These are phyloP conservation scores for Chlamydomonas urium DNA, from an alignment of 139 green algal species.

Conservation along the genomic window DNA sequence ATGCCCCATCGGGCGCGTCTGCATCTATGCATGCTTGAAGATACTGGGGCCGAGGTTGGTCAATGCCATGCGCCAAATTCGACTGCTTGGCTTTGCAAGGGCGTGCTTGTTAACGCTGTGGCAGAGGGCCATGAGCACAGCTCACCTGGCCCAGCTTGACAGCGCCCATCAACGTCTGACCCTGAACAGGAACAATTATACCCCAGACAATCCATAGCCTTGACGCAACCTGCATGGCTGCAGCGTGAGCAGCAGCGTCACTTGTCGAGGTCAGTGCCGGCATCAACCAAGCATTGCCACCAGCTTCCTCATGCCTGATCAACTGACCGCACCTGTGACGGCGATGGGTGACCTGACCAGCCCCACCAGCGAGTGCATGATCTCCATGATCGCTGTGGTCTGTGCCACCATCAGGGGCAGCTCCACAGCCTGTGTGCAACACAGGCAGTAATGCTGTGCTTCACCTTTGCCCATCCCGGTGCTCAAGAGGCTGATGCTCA, in stretches of 20 bases:
- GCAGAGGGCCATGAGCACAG: slow-evolving; percentile 3
- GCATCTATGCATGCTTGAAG: too few species aligned
- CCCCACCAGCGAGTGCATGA: slow-evolving; percentile 74
- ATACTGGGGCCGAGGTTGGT: too few species aligned
- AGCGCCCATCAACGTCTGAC: slow-evolving; percentile 18
- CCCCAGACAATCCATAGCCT: slow-evolving; percentile 61
- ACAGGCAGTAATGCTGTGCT: not conserved
- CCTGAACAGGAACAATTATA: slow-evolving; percentile 61
- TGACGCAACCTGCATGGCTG: slow-evolving; percentile 82
- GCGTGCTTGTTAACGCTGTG: too few species aligned
- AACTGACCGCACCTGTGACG: slow-evolving; percentile 74
- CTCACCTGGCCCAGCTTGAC: slow-evolving; percentile 18
- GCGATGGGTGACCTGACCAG: slow-evolving; percentile 77
- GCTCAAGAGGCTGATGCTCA: too few species aligned
- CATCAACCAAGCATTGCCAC: too few species aligned
- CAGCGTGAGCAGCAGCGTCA: too few species aligned
- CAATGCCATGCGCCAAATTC: too few species aligned
- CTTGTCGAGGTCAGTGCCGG: too few species aligned
- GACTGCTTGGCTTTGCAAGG: too few species aligned
- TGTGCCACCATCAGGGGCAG: slow-evolving; percentile 78
- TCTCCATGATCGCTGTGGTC: slow-evolving; percentile 80
- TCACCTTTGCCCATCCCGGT: not conserved
- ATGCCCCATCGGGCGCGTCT: too few species aligned
- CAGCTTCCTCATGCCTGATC: too few species aligned
- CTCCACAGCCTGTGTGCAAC: slow-evolving; percentile 49